A percentile compares a stretch with the other conserved stretches of the same genome.
Conservation (phyloP, 2,329 filamentous ascomycete genomes). For the Epichloe bromicola region DNA sequence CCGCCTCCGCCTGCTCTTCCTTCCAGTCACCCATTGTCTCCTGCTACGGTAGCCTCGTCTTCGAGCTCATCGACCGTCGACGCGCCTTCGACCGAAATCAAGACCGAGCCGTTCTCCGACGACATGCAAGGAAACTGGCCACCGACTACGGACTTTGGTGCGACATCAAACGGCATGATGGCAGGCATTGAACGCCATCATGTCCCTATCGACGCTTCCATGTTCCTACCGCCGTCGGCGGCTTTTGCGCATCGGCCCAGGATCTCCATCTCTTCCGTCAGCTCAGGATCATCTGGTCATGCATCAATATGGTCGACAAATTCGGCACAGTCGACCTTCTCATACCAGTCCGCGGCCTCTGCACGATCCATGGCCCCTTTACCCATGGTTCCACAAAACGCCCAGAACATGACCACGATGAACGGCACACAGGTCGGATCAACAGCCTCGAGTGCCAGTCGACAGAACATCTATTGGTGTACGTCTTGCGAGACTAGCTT, state of each 20-base stretch:
- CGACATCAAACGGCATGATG: constrained; percentile 4
- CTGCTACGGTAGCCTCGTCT: constrained; percentile 7
- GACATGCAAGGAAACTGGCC: constrained; percentile 15
- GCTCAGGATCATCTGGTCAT: constrained; percentile 35
- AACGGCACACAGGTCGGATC: constrained; percentile 19
- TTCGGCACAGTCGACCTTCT: constrained; percentile 26
- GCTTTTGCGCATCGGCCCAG: constrained; percentile 28
- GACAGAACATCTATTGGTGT: constrained; percentile 41
- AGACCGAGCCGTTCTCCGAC: constrained; percentile 17
- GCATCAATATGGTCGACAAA: constrained; percentile 33
- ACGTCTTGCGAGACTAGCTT: constrained; percentile 51
- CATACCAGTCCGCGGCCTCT: constrained; percentile 24
- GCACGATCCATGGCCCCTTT: constrained; percentile 24
- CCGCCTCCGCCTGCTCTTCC: constrained; percentile 15
- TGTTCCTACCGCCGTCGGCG: constrained; percentile 24
- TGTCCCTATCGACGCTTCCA: constrained; percentile 10
- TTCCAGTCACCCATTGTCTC: constrained; percentile 10
- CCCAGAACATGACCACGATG: constrained; percentile 17
- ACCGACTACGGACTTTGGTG: constrained; percentile 5
- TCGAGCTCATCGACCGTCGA: constrained; percentile 8
- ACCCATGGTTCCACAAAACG: constrained; percentile 20
- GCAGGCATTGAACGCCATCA: constrained; percentile 2
- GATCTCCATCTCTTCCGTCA: constrained; percentile 37
- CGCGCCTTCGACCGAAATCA: constrained; percentile 15
- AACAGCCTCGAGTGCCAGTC: constrained; percentile 16